phyloP scores from a whole-genome alignment of 2,329 filamentous ascomycete genomes.

The Nothomitra cinnamomea region DNA sequence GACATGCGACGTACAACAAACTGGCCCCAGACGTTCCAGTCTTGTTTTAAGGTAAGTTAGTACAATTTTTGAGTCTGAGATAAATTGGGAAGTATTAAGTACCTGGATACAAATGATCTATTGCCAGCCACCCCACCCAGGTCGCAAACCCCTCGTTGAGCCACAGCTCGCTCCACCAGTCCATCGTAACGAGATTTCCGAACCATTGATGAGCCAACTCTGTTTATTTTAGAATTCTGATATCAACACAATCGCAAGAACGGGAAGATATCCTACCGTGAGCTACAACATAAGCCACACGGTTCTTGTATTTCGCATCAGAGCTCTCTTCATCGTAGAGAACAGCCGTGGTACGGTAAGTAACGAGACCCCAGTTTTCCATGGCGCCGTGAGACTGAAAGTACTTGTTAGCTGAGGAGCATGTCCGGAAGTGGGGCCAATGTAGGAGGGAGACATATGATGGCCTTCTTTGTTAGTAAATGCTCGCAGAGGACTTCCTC shows the following conservation, averaged over 20 bases:
- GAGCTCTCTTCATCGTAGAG: constrained; percentile 91
- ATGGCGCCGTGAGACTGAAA: constrained; percentile 54
- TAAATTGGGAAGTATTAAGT: constrained; percentile 11
- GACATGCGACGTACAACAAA: constrained; percentile 55
- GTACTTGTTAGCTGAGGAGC: constrained; percentile 22
- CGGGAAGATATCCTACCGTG: constrained; percentile 34
- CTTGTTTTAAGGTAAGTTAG: constrained; percentile 22
- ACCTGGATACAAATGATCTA: constrained; percentile 76
- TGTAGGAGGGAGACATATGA: constrained; percentile 21
- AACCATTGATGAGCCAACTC: constrained; percentile 96
- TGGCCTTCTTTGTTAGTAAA: constrained; percentile 19
- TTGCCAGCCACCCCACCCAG: constrained; percentile 91
- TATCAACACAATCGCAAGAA: neutral
- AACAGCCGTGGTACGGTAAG: constrained; percentile 86
- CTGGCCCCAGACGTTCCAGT: constrained; percentile 96
- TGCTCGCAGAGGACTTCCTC: constrained; percentile 8
- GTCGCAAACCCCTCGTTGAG: constrained; percentile 94
- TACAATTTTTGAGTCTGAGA: neutral
- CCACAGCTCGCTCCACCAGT: constrained; percentile 92
- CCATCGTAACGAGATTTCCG: constrained; percentile 88
- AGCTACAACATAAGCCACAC: constrained; percentile 93
- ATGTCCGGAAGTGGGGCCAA: constrained; percentile 4
- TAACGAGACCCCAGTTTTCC: constrained; percentile 96
- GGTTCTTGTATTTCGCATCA: constrained; percentile 78
- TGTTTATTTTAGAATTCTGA: constrained; percentile 10